Conservation (phyloP, 106 monocot species). For the Cymbidium sinense region DNA sequence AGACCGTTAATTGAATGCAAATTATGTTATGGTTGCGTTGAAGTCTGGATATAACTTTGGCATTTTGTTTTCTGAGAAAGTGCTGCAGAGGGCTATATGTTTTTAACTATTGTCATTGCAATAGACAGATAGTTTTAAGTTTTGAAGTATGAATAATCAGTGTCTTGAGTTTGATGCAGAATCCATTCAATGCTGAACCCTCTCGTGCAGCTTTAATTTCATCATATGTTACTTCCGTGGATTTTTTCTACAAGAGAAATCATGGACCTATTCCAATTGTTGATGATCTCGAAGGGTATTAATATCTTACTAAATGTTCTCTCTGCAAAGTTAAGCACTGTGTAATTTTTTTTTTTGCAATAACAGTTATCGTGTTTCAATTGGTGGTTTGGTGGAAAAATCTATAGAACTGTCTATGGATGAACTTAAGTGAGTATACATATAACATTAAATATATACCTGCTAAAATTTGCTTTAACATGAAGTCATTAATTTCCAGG, state of each 20-base stretch:
- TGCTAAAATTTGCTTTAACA: conserved; percentile 21
- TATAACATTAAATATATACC: background rate
- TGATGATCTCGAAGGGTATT: conserved; percentile 65
- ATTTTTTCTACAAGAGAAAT: conserved; percentile 97
- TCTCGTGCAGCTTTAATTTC: conserved; percentile 51
- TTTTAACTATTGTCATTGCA: background rate
- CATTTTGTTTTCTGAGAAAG: background rate
- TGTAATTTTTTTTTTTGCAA: conserved; percentile 8
- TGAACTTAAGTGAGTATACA: conserved; percentile 54
- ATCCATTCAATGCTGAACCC: conserved; percentile 99
- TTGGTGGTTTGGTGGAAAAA: conserved; percentile 64
- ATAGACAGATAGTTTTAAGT: background rate
- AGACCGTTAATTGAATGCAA: background rate
- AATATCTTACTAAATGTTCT: background rate
- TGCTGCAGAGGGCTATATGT: background rate
- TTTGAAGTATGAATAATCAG: background rate
- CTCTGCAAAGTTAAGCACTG: background rate
- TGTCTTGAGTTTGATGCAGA: conserved; percentile 37
- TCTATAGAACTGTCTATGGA: conserved; percentile 61
- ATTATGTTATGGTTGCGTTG: background rate
- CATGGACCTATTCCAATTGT: conserved; percentile 97
- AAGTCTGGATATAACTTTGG: background rate
- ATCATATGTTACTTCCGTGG: conserved; percentile 78
- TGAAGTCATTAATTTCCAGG: conserved; percentile 30
- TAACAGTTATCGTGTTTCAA: conserved; percentile 59